Evolutionary conservation across 169 alveolate genomes (phyloP).

Genomic region (Plasmodium inui): DNA sequence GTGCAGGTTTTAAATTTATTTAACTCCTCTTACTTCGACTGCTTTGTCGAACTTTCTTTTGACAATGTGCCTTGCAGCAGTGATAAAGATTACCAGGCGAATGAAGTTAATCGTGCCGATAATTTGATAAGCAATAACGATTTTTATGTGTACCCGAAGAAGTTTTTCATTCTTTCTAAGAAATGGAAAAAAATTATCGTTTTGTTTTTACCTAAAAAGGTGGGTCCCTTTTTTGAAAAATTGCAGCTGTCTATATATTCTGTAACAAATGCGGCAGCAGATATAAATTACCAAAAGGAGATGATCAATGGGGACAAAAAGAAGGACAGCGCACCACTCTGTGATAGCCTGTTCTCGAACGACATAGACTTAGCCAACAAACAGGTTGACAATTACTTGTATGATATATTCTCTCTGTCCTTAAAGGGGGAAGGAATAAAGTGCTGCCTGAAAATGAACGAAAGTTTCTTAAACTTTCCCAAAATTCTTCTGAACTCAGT

Average conservation of each 20-base stretch:
- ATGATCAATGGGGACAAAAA: background rate
- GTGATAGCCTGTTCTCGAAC: slow-evolving; percentile 6
- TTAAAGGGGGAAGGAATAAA: slow-evolving; percentile 61
- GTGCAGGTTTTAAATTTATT: slow-evolving; percentile 46
- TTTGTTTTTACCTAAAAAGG: slow-evolving; percentile 41
- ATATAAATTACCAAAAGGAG: background rate
- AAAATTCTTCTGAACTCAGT: slow-evolving; percentile 43
- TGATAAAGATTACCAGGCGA: background rate
- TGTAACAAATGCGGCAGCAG: background rate
- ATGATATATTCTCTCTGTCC: slow-evolving; percentile 38
- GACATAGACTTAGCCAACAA: slow-evolving; percentile 24
- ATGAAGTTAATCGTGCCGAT: background rate
- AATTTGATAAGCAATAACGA: slow-evolving; percentile 29
- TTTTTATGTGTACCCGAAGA: slow-evolving; percentile 58
- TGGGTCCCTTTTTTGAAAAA: slow-evolving; percentile 15
- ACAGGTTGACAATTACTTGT: slow-evolving; percentile 6
- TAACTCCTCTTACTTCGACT: slow-evolving; percentile 45
- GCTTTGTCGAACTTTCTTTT: slow-evolving; percentile 63
- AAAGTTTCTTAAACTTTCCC: slow-evolving; percentile 42
- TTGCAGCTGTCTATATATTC: slow-evolving; percentile 32
- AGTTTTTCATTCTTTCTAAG: slow-evolving; percentile 34
- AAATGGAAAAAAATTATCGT: slow-evolving; percentile 55
- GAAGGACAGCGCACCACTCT: background rate
- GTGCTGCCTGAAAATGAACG: slow-evolving; percentile 36
- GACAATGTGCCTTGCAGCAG: background rate